Conservation (phyloP, 2,329 filamentous ascomycete species). For the Neonectria faginata region DNA sequence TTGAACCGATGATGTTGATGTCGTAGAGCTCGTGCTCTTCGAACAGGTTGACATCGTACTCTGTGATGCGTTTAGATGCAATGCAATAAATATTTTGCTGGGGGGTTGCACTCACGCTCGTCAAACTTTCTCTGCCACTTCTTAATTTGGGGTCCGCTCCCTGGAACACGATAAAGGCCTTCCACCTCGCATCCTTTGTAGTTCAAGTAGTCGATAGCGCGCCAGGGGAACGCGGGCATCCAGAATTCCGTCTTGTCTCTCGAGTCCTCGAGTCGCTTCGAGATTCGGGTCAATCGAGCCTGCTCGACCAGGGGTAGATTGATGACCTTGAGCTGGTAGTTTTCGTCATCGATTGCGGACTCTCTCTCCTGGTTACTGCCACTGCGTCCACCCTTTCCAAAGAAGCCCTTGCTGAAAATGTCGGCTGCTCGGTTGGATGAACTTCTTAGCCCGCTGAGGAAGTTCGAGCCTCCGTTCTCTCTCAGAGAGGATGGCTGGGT, state of each 20-base stretch:
- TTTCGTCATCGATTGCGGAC: slow-evolving; percentile 76
- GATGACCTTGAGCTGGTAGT: slow-evolving; percentile 86
- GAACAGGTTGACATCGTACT: slow-evolving; percentile 90
- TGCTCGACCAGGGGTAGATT: slow-evolving; percentile 89
- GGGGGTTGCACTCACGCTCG: slow-evolving; percentile 66
- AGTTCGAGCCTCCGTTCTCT: slow-evolving; percentile 64
- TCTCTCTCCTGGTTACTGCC: slow-evolving; percentile 77
- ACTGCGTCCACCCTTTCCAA: slow-evolving; percentile 80
- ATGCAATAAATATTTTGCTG: neutral
- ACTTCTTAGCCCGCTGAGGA: slow-evolving; percentile 44
- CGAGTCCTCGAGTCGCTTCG: slow-evolving; percentile 86
- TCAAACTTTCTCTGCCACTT: slow-evolving; percentile 95
- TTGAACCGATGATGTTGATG: slow-evolving; percentile 94
- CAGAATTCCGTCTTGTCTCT: slow-evolving; percentile 97
- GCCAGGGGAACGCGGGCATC: slow-evolving; percentile 97
- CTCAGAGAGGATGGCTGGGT: slow-evolving; percentile 67
- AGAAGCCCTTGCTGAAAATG: slow-evolving; percentile 84
- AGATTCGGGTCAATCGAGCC: slow-evolving; percentile 90
- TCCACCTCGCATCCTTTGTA: slow-evolving; percentile 95
- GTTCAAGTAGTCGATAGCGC: slow-evolving; percentile 96
- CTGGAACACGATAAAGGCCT: slow-evolving; percentile 91
- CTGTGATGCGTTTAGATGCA: slow-evolving; percentile 55
- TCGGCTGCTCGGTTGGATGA: slow-evolving; percentile 64
- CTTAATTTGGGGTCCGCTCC: slow-evolving; percentile 89
- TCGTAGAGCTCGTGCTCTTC: slow-evolving; percentile 90